Evolutionary conservation across 2,329 filamentous ascomycete genomes (phyloP).

Genomic region (Macrophomina phaseolina): DNA sequence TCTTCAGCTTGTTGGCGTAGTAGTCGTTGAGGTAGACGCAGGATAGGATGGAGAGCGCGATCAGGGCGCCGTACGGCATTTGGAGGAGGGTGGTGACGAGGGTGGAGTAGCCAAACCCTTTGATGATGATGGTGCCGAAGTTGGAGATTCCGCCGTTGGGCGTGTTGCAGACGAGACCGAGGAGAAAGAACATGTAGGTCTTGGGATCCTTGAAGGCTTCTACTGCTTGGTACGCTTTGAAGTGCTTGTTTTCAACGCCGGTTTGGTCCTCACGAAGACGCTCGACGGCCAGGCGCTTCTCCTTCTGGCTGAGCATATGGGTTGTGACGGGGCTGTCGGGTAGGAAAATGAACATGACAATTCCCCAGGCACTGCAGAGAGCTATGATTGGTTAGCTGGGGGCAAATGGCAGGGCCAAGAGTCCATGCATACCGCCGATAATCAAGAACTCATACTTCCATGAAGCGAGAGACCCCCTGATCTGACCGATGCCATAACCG

Average conservation of each 20-base stretch:
- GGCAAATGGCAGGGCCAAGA: too few species aligned
- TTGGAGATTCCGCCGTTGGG: slow-evolving; percentile 52
- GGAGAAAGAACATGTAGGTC: slow-evolving; percentile 50
- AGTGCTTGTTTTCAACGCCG: slow-evolving; percentile 58
- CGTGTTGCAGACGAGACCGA: slow-evolving; percentile 39
- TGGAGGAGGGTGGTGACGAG: slow-evolving; percentile 44
- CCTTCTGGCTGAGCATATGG: slow-evolving; percentile 31
- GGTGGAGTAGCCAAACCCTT: slow-evolving; percentile 50
- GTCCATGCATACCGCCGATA: slow-evolving; percentile 43
- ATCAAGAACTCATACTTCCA: slow-evolving; percentile 75
- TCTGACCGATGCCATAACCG: slow-evolving; percentile 66
- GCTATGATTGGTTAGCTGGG: slow-evolving; percentile 33
- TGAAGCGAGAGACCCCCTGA: slow-evolving; percentile 60
- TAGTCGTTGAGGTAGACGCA: slow-evolving; percentile 30
- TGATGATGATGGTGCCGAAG: slow-evolving; percentile 46
- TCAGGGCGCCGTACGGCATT: slow-evolving; percentile 36
- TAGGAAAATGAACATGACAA: slow-evolving; percentile 62
- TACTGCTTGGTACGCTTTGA: slow-evolving; percentile 54
- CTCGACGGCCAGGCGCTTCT: slow-evolving; percentile 40
- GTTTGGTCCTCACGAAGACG: slow-evolving; percentile 55
- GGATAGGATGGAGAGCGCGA: slow-evolving; percentile 34
- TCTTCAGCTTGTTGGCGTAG: slow-evolving; percentile 13
- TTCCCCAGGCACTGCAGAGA: slow-evolving; percentile 64
- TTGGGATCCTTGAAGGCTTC: slow-evolving; percentile 55
- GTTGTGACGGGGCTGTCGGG: slow-evolving; percentile 55